phyloP scores from a whole-genome alignment of 352 stramenopile species.

The Phytophthora niederhauseri region DNA sequence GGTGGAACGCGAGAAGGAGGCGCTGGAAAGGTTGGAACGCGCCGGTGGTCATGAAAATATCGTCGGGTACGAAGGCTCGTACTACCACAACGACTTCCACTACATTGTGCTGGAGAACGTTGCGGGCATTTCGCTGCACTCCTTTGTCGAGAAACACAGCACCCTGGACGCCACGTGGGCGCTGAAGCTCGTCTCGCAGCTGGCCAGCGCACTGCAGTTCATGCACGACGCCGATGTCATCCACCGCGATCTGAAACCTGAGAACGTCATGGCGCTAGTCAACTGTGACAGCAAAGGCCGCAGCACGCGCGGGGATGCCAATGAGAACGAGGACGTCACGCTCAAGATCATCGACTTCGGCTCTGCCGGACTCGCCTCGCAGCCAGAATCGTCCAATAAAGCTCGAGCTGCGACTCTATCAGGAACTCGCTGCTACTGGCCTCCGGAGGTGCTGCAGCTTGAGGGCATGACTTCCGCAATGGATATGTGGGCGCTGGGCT shows the following conservation, averaged over 20 bases:
- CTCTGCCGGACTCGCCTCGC: constrained; percentile 50
- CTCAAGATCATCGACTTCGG: constrained; percentile 93
- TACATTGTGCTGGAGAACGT: constrained; percentile 87
- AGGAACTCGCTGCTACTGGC: constrained; percentile 87
- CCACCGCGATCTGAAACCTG: constrained; percentile 90
- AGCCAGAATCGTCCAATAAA: constrained; percentile 22
- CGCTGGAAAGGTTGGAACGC: constrained; percentile 55
- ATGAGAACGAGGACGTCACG: constrained; percentile 37
- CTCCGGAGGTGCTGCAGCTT: constrained; percentile 69
- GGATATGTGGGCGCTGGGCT: constrained; percentile 91
- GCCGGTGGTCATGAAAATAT: constrained; percentile 69
- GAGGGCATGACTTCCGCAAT: constrained; percentile 73
- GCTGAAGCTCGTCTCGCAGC: constrained; percentile 60
- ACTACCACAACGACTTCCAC: constrained; percentile 80
- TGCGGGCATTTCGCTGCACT: constrained; percentile 66
- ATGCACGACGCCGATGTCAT: constrained; percentile 67
- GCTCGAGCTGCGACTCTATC: constrained; percentile 48
- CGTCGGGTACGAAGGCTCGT: constrained; percentile 64
- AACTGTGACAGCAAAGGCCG: constrained; percentile 8
- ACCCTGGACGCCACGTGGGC: constrained; percentile 50
- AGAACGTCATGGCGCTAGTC: constrained; percentile 82
- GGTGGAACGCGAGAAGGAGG: constrained; percentile 63
- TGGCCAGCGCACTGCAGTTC: constrained; percentile 74
- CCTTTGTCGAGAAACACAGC: constrained; percentile 64
- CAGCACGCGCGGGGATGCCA: constrained; percentile 2